These are phyloP conservation scores for Stellera chamaejasme DNA, from an alignment of 345 rosid genomes.

Conservation along the genomic window DNA sequence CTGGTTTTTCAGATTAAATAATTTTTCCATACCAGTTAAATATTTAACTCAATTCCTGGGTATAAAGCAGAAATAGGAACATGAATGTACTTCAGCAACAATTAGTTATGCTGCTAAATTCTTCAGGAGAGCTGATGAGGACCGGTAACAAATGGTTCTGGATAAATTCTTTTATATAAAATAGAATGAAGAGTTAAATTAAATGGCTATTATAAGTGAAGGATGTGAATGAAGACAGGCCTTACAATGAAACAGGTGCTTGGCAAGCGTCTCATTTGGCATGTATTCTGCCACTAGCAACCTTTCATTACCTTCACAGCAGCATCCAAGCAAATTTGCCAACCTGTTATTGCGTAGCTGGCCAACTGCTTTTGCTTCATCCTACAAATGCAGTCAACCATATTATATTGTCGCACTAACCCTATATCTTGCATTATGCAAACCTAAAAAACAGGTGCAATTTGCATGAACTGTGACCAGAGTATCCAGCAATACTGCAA, in stretches of 20 bases:
- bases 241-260: slow-evolving; percentile 93
- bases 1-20: slow-evolving; percentile 19
- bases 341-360: slow-evolving; percentile 61
- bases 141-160: too few relatives aligned
- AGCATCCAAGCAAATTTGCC: slow-evolving; percentile 89
- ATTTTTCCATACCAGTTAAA: not conserved
- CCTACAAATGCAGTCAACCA: slow-evolving; percentile 25
- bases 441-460: too few relatives aligned
- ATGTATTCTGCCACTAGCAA: slow-evolving; percentile 87
- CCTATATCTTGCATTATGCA: too few relatives aligned
- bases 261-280: slow-evolving; percentile 91
- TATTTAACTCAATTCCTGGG: not conserved
- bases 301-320: slow-evolving; percentile 85
- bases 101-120: too few relatives aligned
- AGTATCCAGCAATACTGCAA: too few relatives aligned
- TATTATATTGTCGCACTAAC: too few relatives aligned
- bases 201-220: not conserved
- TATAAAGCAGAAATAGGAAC: too few relatives aligned
- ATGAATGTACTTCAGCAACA: too few relatives aligned
- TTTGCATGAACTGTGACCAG: too few relatives aligned
- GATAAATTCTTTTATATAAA: too few relatives aligned
- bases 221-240: not conserved
- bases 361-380: slow-evolving; percentile 92
- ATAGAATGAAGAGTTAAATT: not conserved
- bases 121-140: too few relatives aligned